These are phyloP conservation scores for Tetraselmis chui DNA, from an alignment of 139 green algal genomes.

Conservation along the genomic window DNA sequence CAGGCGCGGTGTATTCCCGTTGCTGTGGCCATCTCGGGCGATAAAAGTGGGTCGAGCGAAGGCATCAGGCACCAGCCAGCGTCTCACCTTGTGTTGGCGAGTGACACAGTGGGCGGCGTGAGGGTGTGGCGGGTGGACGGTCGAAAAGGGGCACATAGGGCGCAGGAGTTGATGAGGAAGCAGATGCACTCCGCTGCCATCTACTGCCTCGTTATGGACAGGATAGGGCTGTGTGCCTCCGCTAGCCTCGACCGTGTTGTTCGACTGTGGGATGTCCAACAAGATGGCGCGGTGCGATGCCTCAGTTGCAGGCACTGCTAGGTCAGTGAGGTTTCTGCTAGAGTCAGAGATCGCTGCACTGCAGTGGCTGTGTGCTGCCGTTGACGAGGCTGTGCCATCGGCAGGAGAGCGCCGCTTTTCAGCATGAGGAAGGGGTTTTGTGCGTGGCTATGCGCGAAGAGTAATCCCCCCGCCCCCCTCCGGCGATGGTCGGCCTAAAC, in stretches of 20 bases:
- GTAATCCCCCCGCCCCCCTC: background rate
- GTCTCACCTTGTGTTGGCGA: background rate
- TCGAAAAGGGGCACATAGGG: no score
- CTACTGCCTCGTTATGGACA: background rate
- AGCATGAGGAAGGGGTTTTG: background rate
- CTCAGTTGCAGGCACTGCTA: no score
- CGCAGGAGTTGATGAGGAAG: background rate
- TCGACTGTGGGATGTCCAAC: background rate
- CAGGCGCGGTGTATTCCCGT: background rate
- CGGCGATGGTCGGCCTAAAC: no score
- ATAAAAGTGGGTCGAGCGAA: background rate
- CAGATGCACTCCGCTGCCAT: background rate
- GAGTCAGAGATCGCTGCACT: background rate
- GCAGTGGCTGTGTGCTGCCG: background rate
- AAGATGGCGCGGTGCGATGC: background rate
- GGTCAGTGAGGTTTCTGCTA: no score
- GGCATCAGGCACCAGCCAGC: background rate
- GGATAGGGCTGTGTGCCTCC: background rate
- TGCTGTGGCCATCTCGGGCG: background rate
- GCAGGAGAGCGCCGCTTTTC: background rate
- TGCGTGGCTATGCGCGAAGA: background rate
- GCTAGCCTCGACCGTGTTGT: background rate
- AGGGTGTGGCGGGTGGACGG: background rate
- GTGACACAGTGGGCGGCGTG: background rate
- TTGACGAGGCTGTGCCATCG: background rate